Conservation (phyloP, 768 basidiomycete genomes). For the Erythrobasidium yunnanense region DNA sequence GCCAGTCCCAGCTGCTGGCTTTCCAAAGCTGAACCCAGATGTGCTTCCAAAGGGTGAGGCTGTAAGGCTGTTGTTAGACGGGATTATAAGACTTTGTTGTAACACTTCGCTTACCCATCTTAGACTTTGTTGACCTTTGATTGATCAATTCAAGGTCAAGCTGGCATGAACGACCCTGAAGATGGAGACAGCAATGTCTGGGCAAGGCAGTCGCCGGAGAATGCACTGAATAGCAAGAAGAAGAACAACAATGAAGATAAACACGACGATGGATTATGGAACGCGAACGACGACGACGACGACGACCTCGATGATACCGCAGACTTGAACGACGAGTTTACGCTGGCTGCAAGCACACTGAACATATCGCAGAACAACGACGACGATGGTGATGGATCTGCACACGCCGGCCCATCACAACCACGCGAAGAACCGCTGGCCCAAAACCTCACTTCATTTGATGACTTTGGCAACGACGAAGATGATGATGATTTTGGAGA, state of each 20-base stretch:
- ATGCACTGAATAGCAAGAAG: neutral
- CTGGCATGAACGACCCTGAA: constrained; percentile 1
- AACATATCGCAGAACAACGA: too few species aligned
- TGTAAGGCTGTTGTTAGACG: neutral
- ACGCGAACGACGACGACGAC: constrained; percentile 6
- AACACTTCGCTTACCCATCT: neutral
- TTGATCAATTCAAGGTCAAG: neutral
- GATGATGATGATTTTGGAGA: constrained; percentile 29
- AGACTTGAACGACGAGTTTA: neutral
- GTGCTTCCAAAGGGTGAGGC: constrained; percentile 16
- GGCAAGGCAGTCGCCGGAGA: constrained; percentile 18
- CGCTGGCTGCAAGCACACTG: constrained; percentile 12
- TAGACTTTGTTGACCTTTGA: neutral
- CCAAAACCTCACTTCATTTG: neutral
- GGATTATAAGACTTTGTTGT: too few species aligned
- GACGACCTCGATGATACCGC: constrained; percentile 1
- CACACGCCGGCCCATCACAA: too few species aligned
- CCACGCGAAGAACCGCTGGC: too few species aligned
- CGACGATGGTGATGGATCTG: too few species aligned
- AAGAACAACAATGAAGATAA: neutral
- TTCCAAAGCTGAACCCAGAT: constrained; percentile 11
- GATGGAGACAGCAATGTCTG: neutral
- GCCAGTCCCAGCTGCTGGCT: constrained; percentile 4
- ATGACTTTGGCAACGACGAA: constrained; percentile 11
- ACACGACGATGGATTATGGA: constrained; percentile 3